Base-by-base conservation (phyloP, 2,329 filamentous ascomycete species). In the Aspergillus eucalypticola region DNA sequence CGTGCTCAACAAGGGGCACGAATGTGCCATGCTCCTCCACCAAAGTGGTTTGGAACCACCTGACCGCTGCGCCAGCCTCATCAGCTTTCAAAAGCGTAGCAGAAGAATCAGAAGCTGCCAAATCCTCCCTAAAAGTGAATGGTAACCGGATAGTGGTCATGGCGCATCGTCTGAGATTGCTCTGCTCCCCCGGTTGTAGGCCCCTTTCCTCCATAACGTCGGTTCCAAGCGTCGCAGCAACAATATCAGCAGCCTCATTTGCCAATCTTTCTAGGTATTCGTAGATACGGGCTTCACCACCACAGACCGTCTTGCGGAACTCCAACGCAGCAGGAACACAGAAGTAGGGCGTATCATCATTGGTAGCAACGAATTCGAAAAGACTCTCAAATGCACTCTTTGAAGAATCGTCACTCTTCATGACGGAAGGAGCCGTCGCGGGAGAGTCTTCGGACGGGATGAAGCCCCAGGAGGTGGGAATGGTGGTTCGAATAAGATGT, bases 401-500 rank as follows among this genome's bases (percentile, higher is more conserved):
- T 5, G 54, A 60, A n/a, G 54, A 57, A 38, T 61, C 76, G 4
- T 88, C 81, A 60, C 85, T 66, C 1, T 67, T 92, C 0, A 72
- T 69, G 5, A 58, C 38, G 0, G 68, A 60, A 2, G 58, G 54
- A 0, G 90, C 82, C 0, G 32, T 35, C 11, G 32, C 32, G 6
- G 32, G 32, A 35, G 32, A 35, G 32, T 35, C 32, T 15, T 35
- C 32, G 10, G 32, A 35, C 10, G 32, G 32, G 32, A 84, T 71
- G 74, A 91, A 96, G 0, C 91, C 90, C 73, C 93, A 90, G 39
- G 88, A 92, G 0, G 92, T 96, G 0, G 92, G 90, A 32, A 96
- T 74, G 0, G 91, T 88, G 2, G 88, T 88, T 13, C 87, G 84
- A 44, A 97, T 86, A 42, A 96, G 75, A 52, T 81, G 78, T 73